Percentiles rank a stretch among this genome's conserved stretches.
Conservation (phyloP, 345 rosid species). For the Brassica rapa region DNA sequence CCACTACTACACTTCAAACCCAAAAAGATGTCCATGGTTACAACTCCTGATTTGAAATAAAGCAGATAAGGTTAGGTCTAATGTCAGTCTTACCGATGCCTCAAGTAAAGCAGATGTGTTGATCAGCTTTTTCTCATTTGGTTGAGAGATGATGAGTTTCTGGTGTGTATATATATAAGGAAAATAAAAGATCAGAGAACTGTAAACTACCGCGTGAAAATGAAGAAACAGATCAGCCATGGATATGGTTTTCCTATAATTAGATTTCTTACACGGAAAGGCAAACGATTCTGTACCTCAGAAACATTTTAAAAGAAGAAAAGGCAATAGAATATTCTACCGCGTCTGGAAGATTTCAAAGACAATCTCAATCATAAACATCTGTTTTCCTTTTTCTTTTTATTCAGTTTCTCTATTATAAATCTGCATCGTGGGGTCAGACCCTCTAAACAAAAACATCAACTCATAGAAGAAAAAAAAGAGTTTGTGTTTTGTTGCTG, state of each 20-base stretch:
- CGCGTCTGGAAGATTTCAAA: constrained; percentile 34
- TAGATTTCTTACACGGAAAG: constrained; percentile 21
- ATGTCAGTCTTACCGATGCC: neutral
- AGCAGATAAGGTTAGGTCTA: neutral
- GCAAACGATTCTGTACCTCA: constrained; percentile 34
- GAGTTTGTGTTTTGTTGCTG: neutral
- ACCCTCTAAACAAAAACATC: constrained; percentile 7
- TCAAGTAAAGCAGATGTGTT: neutral
- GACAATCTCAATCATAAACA: neutral
- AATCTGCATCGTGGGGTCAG: constrained; percentile 5
- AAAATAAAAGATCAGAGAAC: constrained; percentile 12
- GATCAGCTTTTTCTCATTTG: neutral
- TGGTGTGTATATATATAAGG: neutral
- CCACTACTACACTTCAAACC: constrained; percentile 60
- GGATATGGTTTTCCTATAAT: constrained; percentile 30
- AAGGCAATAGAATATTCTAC: constrained; percentile 23
- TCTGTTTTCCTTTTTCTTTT: constrained; percentile 1
- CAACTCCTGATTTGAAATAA: too few relatives aligned
- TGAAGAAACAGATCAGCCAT: constrained; percentile 35
- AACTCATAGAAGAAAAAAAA: neutral
- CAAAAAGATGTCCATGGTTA: too few relatives aligned
- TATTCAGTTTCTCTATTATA: constrained; percentile 25
- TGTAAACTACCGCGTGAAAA: constrained; percentile 15
- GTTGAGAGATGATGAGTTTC: neutral
- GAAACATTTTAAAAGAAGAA: constrained; percentile 19